Evolutionary conservation across 176 grass and related monocot genomes (phyloP).

Genomic region (Phoenix dactylifera): DNA sequence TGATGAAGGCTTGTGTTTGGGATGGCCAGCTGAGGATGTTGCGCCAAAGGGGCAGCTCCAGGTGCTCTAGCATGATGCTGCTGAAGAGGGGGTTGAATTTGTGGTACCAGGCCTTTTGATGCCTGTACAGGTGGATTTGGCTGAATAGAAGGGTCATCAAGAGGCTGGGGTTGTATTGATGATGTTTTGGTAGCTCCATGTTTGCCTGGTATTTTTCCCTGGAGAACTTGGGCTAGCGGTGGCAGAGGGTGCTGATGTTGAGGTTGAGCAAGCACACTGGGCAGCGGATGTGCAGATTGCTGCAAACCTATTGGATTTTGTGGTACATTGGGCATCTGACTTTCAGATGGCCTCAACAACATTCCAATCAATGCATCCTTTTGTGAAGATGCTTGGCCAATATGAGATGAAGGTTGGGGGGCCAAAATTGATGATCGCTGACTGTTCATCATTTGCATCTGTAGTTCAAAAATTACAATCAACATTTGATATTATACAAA

Average conservation of each 20-base stretch:
- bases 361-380: slow-evolving; percentile 29
- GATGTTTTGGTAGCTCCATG: slow-evolving; percentile 15
- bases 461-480: slow-evolving; percentile 25
- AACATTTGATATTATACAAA: slow-evolving; percentile 12
- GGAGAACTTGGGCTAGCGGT: slow-evolving; percentile 28
- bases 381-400: slow-evolving; percentile 44
- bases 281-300: slow-evolving; percentile 24
- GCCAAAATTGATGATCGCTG: slow-evolving; percentile 35
- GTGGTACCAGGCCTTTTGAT: slow-evolving; percentile 42
- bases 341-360: slow-evolving; percentile 25
- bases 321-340: slow-evolving; percentile 17
- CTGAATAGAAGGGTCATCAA: slow-evolving; percentile 32
- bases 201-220: slow-evolving; percentile 13
- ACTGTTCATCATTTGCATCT: slow-evolving; percentile 91
- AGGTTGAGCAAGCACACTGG: slow-evolving; percentile 32
- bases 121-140: slow-evolving; percentile 30
- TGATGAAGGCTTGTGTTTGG: slow-evolving; percentile 36
- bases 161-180: slow-evolving; percentile 33
- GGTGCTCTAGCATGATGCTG: slow-evolving; percentile 35
- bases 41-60: slow-evolving; percentile 20
- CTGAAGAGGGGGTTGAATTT: slow-evolving; percentile 37
- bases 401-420: slow-evolving; percentile 33
- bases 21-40: slow-evolving; percentile 16
- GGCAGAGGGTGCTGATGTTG: slow-evolving; percentile 36
- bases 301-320: slow-evolving; percentile 33